Base-by-base conservation (phyloP, 148 eudicot genomes). In the Mesembryanthemum crystallinum region DNA sequence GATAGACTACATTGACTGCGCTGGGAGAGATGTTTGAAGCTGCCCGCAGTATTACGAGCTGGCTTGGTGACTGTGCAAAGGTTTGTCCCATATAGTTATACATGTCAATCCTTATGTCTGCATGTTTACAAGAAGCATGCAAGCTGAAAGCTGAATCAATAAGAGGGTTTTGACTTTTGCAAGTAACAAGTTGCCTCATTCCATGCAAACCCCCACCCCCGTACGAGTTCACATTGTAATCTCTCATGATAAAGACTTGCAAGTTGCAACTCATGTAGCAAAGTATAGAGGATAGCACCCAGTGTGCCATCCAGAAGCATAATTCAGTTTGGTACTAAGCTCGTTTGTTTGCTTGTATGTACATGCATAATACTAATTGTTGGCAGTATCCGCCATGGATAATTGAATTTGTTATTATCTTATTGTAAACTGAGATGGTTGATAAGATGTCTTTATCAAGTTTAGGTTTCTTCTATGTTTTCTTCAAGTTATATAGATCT, bases 31-130 rank as follows among this genome's bases (percentile, higher is more conserved):
- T 95, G 97, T 95, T 95, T 84, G 88, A 92, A 85, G 97, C 91
- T 77, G 98, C 98, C 59, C 97, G 96, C 72, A 60, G 87, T 82
- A 95, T 95, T 76, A 92, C 92, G 98, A 85, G 80, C 84, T 95
- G 98, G 98, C 97, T 95, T 55, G 97, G 97, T 77, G 98, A 92
- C 33, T 95, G 96, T 86, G 98, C 98, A 70, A 95, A 95, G 98
- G 98, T 95, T 74, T 64, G 92, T 82, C 54, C 47, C 17, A 18
- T 45, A 60, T 78, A 64, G 37, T 13, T 11, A 71, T 47, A 73
- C 17, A 24, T 39, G 2, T 32, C 27, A 73, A 29, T 64, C 60
- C 43, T 66, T 37, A 35, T 33, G 42, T 13, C 35, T 58, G 32
- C 39, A 57, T 32, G 6, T 42, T 18, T 39, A 47, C 21, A 2